Percentiles rank a stretch among this genome's conserved stretches.
phyloP scores from a whole-genome alignment of 257 asterid genomes.

The Solanum gracilifrons region DNA sequence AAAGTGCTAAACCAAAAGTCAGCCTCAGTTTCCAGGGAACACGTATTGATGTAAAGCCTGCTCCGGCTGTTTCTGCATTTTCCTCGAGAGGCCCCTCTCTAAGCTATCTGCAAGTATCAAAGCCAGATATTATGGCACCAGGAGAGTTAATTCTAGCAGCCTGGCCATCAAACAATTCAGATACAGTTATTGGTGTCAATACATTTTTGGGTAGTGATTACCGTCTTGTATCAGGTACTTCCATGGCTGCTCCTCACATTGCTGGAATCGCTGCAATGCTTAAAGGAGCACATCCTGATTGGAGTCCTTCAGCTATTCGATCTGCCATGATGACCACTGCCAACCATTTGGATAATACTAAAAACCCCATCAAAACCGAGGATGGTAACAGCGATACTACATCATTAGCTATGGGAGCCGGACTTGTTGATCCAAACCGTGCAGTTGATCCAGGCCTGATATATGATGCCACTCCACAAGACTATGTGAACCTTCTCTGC shows the following conservation, averaged over 20 bases:
- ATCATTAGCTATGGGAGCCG: constrained; percentile 10
- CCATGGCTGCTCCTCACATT: not conserved
- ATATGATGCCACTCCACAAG: constrained; percentile 9
- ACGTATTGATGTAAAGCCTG: not conserved
- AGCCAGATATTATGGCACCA: not conserved
- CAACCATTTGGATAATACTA: not conserved
- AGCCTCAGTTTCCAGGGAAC: not conserved
- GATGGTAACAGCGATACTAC: not conserved
- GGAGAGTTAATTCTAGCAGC: not conserved
- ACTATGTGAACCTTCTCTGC: constrained; percentile 11
- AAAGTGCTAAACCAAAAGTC: not conserved
- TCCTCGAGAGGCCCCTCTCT: not conserved
- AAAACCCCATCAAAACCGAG: not conserved
- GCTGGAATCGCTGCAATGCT: not conserved
- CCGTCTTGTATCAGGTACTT: not conserved
- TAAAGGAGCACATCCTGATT: not conserved
- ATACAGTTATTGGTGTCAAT: not conserved
- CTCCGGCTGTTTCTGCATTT: not conserved
- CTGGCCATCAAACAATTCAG: not conserved
- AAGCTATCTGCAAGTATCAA: not conserved
- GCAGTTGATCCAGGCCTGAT: constrained; percentile 17
- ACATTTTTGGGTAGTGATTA: not conserved
- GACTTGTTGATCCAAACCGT: constrained; percentile 7
- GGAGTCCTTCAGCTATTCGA: not conserved
- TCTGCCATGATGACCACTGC: not conserved